Evolutionary conservation across 805 yeast genomes (phyloP).

Genomic region (Yamadazyma ubonensis): DNA sequence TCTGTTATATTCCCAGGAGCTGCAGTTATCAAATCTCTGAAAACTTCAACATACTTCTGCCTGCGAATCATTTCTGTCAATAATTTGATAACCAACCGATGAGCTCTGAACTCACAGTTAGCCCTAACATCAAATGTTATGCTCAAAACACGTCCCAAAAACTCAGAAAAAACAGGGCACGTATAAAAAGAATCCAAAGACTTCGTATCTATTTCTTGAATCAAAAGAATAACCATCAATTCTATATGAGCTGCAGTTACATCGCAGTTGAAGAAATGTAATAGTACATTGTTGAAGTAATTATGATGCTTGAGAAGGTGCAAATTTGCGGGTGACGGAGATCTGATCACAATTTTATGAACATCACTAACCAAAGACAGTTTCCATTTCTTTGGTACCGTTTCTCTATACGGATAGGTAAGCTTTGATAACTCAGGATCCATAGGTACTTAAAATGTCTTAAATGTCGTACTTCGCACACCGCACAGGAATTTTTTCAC

Average conservation of each 20-base stretch:
- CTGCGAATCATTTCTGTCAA: slow-evolving; percentile 7
- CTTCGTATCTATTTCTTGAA: slow-evolving; percentile 14
- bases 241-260: slow-evolving; percentile 41
- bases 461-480: not conserved
- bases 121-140: slow-evolving; percentile 17
- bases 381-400: slow-evolving; percentile 19
- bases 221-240: slow-evolving; percentile 24
- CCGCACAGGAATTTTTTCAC: slow-evolving; percentile 2
- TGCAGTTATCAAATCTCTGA: not conserved
- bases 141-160: slow-evolving; percentile 22
- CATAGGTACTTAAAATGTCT: not conserved
- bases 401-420: slow-evolving; percentile 13
- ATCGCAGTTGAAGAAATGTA: slow-evolving; percentile 43
- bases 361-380: slow-evolving; percentile 2
- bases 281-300: slow-evolving; percentile 24
- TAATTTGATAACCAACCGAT: slow-evolving; percentile 16
- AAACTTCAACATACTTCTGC: not conserved
- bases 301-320: slow-evolving; percentile 5
- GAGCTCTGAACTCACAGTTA: slow-evolving; percentile 17
- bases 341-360: not conserved
- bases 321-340: slow-evolving; percentile 5
- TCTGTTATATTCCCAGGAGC: not conserved
- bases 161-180: slow-evolving; percentile 16
- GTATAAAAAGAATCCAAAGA: slow-evolving; percentile 16
- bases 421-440: not conserved